A percentile compares a stretch with the other conserved stretches of the same genome.
These are phyloP conservation scores for Pichia pseudocactophila DNA, from an alignment of 805 yeast genomes.

Conservation along the genomic window DNA sequence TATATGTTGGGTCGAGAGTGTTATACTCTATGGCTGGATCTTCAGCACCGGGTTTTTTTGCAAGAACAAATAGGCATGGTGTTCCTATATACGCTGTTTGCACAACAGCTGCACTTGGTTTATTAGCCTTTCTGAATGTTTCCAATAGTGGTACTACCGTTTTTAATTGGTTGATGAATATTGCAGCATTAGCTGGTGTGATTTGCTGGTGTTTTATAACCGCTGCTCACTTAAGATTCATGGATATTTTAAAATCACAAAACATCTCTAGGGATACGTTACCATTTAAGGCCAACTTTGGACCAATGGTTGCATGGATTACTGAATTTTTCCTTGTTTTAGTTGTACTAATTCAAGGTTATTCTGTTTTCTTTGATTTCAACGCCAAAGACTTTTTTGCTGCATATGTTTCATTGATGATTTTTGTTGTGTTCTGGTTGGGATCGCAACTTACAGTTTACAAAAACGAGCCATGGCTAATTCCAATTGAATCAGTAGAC, in stretches of 20 bases:
- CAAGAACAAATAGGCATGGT: slow-evolving; percentile 43
- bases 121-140: slow-evolving; percentile 51
- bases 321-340: slow-evolving; percentile 44
- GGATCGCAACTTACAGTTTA: slow-evolving; percentile 39
- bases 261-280: slow-evolving; percentile 58
- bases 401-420: slow-evolving; percentile 58
- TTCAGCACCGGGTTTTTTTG: slow-evolving; percentile 48
- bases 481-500: slow-evolving; percentile 51
- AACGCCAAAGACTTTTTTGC: slow-evolving; percentile 53
- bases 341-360: slow-evolving; percentile 66
- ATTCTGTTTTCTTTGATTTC: slow-evolving; percentile 47
- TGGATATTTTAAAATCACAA: slow-evolving; percentile 52
- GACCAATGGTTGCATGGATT: slow-evolving; percentile 62
- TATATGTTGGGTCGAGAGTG: slow-evolving; percentile 64
- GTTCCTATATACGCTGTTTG: slow-evolving; percentile 54
- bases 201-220: slow-evolving; percentile 66
- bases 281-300: slow-evolving; percentile 61
- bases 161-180: slow-evolving; percentile 65
- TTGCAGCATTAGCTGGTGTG: slow-evolving; percentile 70
- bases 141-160: slow-evolving; percentile 47
- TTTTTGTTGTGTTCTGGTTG: slow-evolving; percentile 48
- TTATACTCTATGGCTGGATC: slow-evolving; percentile 54
- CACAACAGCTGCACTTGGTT: slow-evolving; percentile 52
- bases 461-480: slow-evolving; percentile 38
- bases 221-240: slow-evolving; percentile 59